Evolutionary conservation across 495 filamentous ascomycete species (phyloP).

Genomic region (Bathelium albidoporum): DNA sequence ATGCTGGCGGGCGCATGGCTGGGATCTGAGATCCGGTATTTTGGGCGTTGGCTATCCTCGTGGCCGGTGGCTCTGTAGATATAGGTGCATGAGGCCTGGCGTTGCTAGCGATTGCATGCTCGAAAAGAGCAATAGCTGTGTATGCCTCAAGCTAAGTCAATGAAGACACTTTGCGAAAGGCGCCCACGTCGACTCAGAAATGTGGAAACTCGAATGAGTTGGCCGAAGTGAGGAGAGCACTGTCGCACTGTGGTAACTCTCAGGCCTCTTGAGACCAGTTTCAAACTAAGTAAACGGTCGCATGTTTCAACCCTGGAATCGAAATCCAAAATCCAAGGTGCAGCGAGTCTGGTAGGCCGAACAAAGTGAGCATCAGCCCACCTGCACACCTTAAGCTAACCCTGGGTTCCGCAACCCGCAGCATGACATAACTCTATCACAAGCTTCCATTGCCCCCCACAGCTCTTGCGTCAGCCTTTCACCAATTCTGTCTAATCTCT

Average conservation of each 20-base stretch:
- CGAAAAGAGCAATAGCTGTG: not conserved
- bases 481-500: not conserved
- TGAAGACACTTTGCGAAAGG: not conserved
- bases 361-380: too few relatives aligned
- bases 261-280: too few relatives aligned
- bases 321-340: not conserved
- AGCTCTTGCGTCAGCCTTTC: not conserved
- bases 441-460: constrained; percentile 1
- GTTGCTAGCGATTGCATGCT: not conserved
- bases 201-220: not conserved
- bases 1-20: not conserved
- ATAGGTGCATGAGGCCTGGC: not conserved
- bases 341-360: too few relatives aligned
- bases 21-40: not conserved
- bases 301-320: too few relatives aligned
- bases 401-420: not conserved
- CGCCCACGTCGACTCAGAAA: too few relatives aligned
- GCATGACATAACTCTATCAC: not conserved
- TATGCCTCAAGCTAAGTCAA: not conserved
- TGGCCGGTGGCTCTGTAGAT: not conserved
- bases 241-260: too few relatives aligned
- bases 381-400: not conserved
- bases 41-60: not conserved
- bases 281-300: too few relatives aligned
- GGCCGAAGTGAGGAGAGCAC: too few relatives aligned